Percentiles rank a stretch among this genome's conserved stretches.
phyloP scores from a whole-genome alignment of 1,139 yeast genomes.

The Petasospora fabianii region DNA sequence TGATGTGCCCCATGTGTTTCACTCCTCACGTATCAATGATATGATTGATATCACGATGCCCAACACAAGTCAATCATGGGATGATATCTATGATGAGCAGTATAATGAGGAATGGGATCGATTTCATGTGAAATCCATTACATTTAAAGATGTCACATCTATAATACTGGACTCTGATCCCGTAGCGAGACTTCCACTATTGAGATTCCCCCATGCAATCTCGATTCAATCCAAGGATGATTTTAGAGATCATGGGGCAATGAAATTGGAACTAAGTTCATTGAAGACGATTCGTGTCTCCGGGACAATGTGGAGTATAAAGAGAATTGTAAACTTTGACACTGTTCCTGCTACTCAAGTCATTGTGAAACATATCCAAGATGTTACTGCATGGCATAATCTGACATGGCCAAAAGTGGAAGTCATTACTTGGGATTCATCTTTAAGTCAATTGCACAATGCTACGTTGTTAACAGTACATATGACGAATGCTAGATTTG shows the following conservation, averaged over 20 bases:
- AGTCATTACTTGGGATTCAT: too few species aligned
- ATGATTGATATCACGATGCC: not conserved
- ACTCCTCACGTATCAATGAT: not conserved
- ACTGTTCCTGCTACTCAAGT: too few species aligned
- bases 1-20: too few species aligned
- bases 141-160: not conserved
- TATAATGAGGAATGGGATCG: not conserved
- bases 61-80: not conserved
- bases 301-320: not conserved
- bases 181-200: not conserved
- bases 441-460: too few species aligned
- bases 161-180: not conserved
- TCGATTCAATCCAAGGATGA: not conserved
- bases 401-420: too few species aligned
- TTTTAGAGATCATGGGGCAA: not conserved
- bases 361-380: too few species aligned
- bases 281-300: not conserved
- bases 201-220: not conserved
- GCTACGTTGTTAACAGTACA: too few species aligned
- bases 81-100: not conserved
- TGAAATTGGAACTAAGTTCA: not conserved
- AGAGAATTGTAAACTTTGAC: not conserved
- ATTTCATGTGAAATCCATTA: not conserved
- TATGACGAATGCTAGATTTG: too few species aligned
- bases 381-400: too few species aligned